These are phyloP conservation scores for Mycena indigotica DNA, from an alignment of 768 basidiomycete genomes.

Conservation along the genomic window DNA sequence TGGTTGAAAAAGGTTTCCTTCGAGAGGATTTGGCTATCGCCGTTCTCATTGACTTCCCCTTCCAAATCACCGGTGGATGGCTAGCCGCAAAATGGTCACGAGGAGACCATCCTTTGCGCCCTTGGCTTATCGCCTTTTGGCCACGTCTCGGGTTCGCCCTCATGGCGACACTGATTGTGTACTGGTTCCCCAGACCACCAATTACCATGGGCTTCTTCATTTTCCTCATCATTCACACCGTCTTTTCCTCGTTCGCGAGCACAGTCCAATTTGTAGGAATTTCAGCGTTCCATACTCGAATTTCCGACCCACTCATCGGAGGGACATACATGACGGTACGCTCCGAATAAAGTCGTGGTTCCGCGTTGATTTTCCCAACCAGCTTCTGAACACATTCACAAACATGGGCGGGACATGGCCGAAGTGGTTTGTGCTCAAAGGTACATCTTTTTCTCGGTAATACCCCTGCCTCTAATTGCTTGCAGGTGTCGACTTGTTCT, in stretches of 20 bases:
- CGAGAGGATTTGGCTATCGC: slow-evolving; percentile 96
- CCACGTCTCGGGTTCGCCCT: slow-evolving; percentile 76
- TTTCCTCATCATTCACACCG: slow-evolving; percentile 78
- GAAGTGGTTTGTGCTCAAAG: slow-evolving; percentile 93
- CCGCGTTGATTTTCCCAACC: slow-evolving; percentile 12
- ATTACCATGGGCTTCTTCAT: slow-evolving; percentile 77
- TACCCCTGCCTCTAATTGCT: neutral
- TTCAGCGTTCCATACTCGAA: slow-evolving; percentile 96
- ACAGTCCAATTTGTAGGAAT: slow-evolving; percentile 99
- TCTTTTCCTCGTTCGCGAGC: slow-evolving; percentile 84
- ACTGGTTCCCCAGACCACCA: slow-evolving; percentile 80
- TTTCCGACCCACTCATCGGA: slow-evolving; percentile 95
- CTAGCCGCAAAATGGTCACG: slow-evolving; percentile 89
- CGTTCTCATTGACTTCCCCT: slow-evolving; percentile 96
- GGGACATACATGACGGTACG: slow-evolving; percentile 99
- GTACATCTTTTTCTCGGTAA: slow-evolving; percentile 33
- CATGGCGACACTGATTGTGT: slow-evolving; percentile 75
- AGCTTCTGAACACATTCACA: slow-evolving; percentile 93
- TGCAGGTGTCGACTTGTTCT: slow-evolving; percentile 85
- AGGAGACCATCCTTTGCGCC: slow-evolving; percentile 75
- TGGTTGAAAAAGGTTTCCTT: slow-evolving; percentile 95
- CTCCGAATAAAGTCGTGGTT: slow-evolving; percentile 12
- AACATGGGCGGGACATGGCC: slow-evolving; percentile 99
- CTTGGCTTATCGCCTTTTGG: slow-evolving; percentile 93
- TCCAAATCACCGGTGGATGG: slow-evolving; percentile 95